These are phyloP conservation scores for Candida corydali DNA, from an alignment of 805 yeast genomes.

Conservation along the genomic window DNA sequence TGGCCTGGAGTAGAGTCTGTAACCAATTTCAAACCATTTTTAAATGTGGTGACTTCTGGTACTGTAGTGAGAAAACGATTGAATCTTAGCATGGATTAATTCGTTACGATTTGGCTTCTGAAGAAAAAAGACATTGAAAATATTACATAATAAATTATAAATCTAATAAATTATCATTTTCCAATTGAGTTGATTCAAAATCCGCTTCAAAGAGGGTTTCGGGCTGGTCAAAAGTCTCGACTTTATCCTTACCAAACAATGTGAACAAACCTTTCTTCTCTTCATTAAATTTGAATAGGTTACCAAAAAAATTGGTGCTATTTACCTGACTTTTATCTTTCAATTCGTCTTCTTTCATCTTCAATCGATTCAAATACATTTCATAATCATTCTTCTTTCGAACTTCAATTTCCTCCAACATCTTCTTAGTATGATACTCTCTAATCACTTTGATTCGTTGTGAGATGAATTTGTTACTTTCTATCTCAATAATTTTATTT, in stretches of 20 bases:
- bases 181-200: too few relatives aligned
- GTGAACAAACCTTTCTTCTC: neutral
- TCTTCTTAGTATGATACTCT: slow-evolving; percentile 35
- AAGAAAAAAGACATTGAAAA: too few relatives aligned
- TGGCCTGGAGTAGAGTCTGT: slow-evolving; percentile 87
- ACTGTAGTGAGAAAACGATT: too few relatives aligned
- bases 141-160: too few relatives aligned
- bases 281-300: slow-evolving; percentile 23
- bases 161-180: too few relatives aligned
- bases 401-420: slow-evolving; percentile 32
- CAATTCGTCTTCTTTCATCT: slow-evolving; percentile 36
- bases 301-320: slow-evolving; percentile 23
- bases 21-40: slow-evolving; percentile 78
- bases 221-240: too few relatives aligned
- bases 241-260: too few relatives aligned
- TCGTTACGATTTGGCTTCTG: too few relatives aligned
- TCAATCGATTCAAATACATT: slow-evolving; percentile 27
- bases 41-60: slow-evolving; percentile 41
- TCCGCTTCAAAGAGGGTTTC: too few relatives aligned
- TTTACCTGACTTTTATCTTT: slow-evolving; percentile 18
- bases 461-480: slow-evolving; percentile 35
- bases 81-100: too few relatives aligned
- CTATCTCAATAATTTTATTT: slow-evolving; percentile 28
- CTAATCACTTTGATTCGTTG: slow-evolving; percentile 34
- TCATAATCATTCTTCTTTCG: slow-evolving; percentile 39